Evolutionary conservation across 2,329 filamentous ascomycete species (phyloP), one percentile per base, ranked within the genome.

Genomic region (Ilyonectria sp.): DNA sequence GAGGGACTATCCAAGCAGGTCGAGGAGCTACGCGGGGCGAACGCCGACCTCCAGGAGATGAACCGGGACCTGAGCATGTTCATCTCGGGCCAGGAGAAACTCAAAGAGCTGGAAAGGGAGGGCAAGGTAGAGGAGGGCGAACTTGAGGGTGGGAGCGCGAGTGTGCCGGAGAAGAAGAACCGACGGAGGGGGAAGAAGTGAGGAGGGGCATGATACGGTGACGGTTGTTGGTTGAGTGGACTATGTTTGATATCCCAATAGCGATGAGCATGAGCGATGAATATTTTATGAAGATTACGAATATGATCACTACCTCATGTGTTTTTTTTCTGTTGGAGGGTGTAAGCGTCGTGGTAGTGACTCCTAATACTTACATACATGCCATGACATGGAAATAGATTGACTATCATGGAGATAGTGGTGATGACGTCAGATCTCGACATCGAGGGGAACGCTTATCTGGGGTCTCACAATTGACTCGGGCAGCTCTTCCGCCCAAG

Each of bases 51-150:
- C 49, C 89, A 91, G 71, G 94, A 97, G 79, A 92, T 94, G 86
- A 97, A 97, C 77, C 88, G 93, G 15, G 95, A 98, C 78, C 79
- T 98, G 78, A 91, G 87, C 57, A 95, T 97, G 86, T 97, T 95
- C 76, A 95, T 98, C 67, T 93, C 90, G 21, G 92, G 93, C 0
- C 90, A 93, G 79, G 91, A 96, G 81, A 95, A 94, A 81, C 81
- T 98, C 74, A 91, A 89, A 82, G 88, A 91, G 79, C 82, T 94
- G 81, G 88, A 90, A 78, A 87, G 87, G 31, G 87, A 86, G 71
- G 90, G 87, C 0, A 79, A 85, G 71, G 74, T 88, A 37, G 86
- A 89, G 64, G 88, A 90, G 35, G 93, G 92, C n/a, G 93, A 95
- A 79, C 80, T 96, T 43, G 89, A 91, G 71, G 92, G 92, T 58